Percentiles rank a stretch among this genome's conserved stretches.
These are phyloP conservation scores for Myriosclerotinia duriaeana DNA, from an alignment of 2,329 filamentous ascomycete genomes.

Conservation along the genomic window DNA sequence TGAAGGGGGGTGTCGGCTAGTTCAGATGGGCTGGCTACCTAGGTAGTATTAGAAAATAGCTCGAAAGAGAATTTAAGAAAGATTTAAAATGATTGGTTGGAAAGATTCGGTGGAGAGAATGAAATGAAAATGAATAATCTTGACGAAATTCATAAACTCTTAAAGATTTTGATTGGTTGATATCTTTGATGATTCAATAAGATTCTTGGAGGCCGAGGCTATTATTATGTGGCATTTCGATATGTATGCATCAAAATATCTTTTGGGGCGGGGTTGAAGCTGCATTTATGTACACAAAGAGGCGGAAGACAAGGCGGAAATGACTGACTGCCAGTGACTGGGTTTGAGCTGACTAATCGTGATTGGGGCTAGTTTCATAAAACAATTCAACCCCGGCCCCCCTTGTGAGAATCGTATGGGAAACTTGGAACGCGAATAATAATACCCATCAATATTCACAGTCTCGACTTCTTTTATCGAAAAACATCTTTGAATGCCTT, in stretches of 20 bases:
- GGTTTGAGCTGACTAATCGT: conserved; percentile 1
- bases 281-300: conserved; percentile 9
- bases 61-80: not conserved
- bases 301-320: not conserved
- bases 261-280: not conserved
- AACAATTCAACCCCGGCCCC: too few relatives aligned
- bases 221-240: not conserved
- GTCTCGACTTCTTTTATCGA: not conserved
- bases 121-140: not conserved
- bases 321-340: too few relatives aligned
- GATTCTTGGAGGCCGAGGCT: not conserved
- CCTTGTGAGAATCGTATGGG: not conserved
- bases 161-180: not conserved
- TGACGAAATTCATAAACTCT: not conserved
- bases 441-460: not conserved
- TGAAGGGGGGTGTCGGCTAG: not conserved
- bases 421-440: not conserved
- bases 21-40: too few relatives aligned
- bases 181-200: not conserved
- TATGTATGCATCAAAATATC: conserved; percentile 6
- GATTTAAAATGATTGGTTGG: not conserved
- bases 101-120: too few relatives aligned
- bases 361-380: not conserved
- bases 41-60: not conserved
- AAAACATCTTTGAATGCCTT: not conserved